These are phyloP conservation scores for Cenchrus purpureus DNA, from an alignment of 176 grass and related monocot species.

Conservation along the genomic window DNA sequence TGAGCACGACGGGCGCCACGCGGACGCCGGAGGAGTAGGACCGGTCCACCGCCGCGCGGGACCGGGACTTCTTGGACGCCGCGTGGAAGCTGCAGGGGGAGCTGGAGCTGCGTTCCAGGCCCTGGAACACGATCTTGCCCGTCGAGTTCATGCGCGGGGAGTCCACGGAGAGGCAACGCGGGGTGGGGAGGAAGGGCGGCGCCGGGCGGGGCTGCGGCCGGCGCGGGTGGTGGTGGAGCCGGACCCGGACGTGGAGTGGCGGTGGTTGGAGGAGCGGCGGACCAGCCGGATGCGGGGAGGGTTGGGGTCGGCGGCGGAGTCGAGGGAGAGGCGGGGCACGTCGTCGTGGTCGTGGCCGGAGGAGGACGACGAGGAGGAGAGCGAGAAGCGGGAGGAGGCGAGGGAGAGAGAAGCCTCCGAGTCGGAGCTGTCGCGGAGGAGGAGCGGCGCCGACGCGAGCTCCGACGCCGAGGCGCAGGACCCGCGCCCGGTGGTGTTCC, in stretches of 20 bases:
- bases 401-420: slow-evolving; percentile 66
- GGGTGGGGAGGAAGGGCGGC: slow-evolving; percentile 37
- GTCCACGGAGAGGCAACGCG: slow-evolving; percentile 50
- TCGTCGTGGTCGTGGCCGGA: slow-evolving; percentile 79
- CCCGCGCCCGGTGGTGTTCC: slow-evolving; percentile 47
- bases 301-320: slow-evolving; percentile 59
- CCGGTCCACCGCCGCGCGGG: slow-evolving; percentile 64
- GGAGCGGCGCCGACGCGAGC: slow-evolving; percentile 57
- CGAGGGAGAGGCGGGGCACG: slow-evolving; percentile 73
- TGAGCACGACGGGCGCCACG: slow-evolving; percentile 77
- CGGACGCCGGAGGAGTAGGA: slow-evolving; percentile 86
- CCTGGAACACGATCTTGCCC: slow-evolving; percentile 94
- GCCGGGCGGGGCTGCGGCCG: slow-evolving; percentile 36
- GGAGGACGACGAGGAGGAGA: slow-evolving; percentile 79
- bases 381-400: slow-evolving; percentile 76
- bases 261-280: slow-evolving; percentile 41
- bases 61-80: slow-evolving; percentile 50
- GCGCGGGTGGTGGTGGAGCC: not conserved
- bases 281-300: slow-evolving; percentile 60
- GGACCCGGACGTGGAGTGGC: slow-evolving; percentile 29
- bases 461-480: slow-evolving; percentile 42
- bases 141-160: slow-evolving; percentile 90
- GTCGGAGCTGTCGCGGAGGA: slow-evolving; percentile 82
- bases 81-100: slow-evolving; percentile 80
- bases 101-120: slow-evolving; percentile 87